Evolutionary conservation across 2,329 filamentous ascomycete species (phyloP).

Genomic region (Zasmidium angulare): DNA sequence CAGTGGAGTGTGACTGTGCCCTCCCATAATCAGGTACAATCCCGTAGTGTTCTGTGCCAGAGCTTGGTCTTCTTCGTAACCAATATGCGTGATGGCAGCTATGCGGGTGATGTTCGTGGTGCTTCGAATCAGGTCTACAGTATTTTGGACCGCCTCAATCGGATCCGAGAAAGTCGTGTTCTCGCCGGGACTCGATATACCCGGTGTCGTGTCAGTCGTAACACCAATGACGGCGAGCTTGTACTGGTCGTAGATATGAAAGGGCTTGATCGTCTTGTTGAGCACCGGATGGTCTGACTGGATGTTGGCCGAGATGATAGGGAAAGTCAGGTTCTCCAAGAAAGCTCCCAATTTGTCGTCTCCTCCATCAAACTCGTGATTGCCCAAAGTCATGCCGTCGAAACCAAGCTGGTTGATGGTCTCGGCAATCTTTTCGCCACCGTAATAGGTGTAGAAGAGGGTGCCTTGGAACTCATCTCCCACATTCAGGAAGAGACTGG

Average conservation of each 20-base stretch:
- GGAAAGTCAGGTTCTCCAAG: conserved; percentile 63
- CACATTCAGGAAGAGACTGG: conserved; percentile 63
- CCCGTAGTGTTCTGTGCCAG: conserved; percentile 61
- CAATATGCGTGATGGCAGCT: conserved; percentile 66
- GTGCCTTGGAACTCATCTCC: conserved; percentile 72
- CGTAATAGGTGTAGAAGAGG: conserved; percentile 66
- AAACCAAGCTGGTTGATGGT: conserved; percentile 66
- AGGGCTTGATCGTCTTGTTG: conserved; percentile 64
- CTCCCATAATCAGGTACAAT: conserved; percentile 67
- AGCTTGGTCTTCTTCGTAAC: conserved; percentile 63
- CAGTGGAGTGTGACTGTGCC: conserved; percentile 59
- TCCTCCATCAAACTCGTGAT: conserved; percentile 67
- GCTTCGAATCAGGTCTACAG: conserved; percentile 61
- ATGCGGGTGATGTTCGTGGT: conserved; percentile 65
- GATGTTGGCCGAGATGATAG: conserved; percentile 64
- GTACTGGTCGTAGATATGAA: conserved; percentile 63
- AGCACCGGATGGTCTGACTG: conserved; percentile 59
- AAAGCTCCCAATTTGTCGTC: conserved; percentile 64
- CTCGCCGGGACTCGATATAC: conserved; percentile 59
- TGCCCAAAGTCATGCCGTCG: conserved; percentile 66
- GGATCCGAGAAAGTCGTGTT: conserved; percentile 60
- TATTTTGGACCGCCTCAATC: conserved; percentile 58
- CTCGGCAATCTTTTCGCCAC: conserved; percentile 67
- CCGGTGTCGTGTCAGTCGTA: conserved; percentile 59
- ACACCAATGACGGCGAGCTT: conserved; percentile 64